Percentiles rank a stretch among this genome's conserved stretches.
phyloP scores from a whole-genome alignment of 2,329 filamentous ascomycete species.

The Exserohilum turcica region DNA sequence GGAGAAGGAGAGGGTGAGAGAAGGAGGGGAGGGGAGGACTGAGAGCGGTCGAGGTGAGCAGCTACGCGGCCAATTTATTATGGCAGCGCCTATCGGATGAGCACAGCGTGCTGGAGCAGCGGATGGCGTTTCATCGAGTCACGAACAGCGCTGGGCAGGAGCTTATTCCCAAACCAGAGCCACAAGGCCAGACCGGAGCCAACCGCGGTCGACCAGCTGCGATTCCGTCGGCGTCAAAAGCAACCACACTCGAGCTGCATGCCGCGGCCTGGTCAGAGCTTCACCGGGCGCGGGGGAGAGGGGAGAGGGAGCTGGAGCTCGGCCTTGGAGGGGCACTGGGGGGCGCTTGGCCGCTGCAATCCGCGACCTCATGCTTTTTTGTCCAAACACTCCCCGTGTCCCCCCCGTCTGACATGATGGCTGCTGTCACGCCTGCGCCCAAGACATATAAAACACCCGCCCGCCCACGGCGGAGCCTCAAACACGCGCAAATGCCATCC shows the following conservation, averaged over 20 bases:
- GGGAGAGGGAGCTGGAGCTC: background rate
- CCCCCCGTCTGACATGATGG: constrained; percentile 21
- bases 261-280: constrained; percentile 35
- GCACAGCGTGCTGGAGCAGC: constrained; percentile 3
- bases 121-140: constrained; percentile 20
- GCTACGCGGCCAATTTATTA: constrained; percentile 25
- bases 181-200: constrained; percentile 30
- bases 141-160: constrained; percentile 18
- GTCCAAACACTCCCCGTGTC: background rate
- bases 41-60: constrained; percentile 14
- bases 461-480: background rate
- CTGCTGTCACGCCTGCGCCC: constrained; percentile 20
- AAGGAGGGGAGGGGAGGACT: constrained; percentile 5
- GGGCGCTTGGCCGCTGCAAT: constrained; percentile 17
- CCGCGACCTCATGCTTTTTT: background rate
- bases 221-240: constrained; percentile 31
- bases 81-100: constrained; percentile 32
- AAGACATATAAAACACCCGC: background rate
- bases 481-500: background rate
- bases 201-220: constrained; percentile 19
- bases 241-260: constrained; percentile 28
- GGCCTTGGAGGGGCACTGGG: constrained; percentile 19
- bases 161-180: constrained; percentile 35
- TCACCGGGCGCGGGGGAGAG: constrained; percentile 18
- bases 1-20: background rate